Conservation (phyloP, 306 rosid species). For the Glycyrrhiza uralensis region DNA sequence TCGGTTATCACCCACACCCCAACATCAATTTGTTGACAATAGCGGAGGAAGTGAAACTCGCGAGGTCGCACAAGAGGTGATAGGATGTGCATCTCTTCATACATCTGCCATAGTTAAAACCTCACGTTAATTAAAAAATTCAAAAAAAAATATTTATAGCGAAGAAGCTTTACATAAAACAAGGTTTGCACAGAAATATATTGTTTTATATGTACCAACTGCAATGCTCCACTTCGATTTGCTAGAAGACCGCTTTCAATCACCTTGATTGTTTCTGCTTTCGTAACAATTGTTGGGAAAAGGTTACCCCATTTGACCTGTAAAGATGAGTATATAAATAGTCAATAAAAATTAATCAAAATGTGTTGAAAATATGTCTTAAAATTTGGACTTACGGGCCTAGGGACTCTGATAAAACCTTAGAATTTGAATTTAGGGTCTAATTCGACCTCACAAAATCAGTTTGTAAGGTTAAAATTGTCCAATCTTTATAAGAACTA, state of each 20-base stretch:
- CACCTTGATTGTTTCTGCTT: slow-evolving; percentile 47
- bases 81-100: slow-evolving; percentile 56
- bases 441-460: too few relatives aligned
- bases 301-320: slow-evolving; percentile 58
- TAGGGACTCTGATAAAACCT: too few relatives aligned
- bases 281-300: slow-evolving; percentile 55
- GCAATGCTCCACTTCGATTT: slow-evolving; percentile 50
- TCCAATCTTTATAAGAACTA: neutral
- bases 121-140: neutral
- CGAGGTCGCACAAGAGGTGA: slow-evolving; percentile 60
- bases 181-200: neutral
- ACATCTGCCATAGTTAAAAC: too few relatives aligned
- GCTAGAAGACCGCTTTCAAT: slow-evolving; percentile 43
- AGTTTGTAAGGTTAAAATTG: too few relatives aligned
- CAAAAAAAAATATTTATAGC: neutral
- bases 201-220: too few relatives aligned
- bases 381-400: too few relatives aligned
- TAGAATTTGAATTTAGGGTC: too few relatives aligned
- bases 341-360: too few relatives aligned
- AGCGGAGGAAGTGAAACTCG: slow-evolving; percentile 54
- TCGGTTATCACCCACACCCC: slow-evolving; percentile 54
- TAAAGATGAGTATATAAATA: neutral
- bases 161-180: neutral
- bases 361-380: too few relatives aligned
- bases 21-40: neutral